Evolutionary conservation across 2,329 filamentous ascomycete species (phyloP).

Genomic region (Periconia sp.): DNA sequence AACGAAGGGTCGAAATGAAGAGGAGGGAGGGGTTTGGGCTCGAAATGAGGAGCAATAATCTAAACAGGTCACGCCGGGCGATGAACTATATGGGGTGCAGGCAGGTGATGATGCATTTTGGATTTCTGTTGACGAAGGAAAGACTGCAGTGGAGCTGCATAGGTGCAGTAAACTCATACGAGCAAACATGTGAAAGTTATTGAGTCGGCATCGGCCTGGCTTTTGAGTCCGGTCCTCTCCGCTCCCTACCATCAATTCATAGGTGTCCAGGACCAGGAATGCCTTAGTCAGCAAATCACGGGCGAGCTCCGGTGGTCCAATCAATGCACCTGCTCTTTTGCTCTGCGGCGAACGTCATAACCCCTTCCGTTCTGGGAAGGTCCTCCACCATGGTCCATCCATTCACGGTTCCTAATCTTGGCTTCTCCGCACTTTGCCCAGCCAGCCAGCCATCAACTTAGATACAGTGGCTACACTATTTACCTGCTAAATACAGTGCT

Average conservation of each 20-base stretch:
- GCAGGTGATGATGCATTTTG: neutral
- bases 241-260: too few relatives aligned
- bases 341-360: neutral
- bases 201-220: too few relatives aligned
- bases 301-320: too few relatives aligned
- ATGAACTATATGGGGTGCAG: neutral
- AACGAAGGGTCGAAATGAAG: neutral
- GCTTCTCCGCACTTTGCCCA: conserved; percentile 4
- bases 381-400: neutral
- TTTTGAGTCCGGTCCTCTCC: too few relatives aligned
- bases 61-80: neutral
- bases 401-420: neutral
- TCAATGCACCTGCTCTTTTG: neutral
- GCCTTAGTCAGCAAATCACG: neutral
- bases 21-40: neutral
- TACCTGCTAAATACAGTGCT: too few relatives aligned
- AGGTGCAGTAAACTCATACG: too few relatives aligned
- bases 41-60: neutral
- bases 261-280: too few relatives aligned
- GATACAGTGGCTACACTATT: too few relatives aligned
- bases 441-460: neutral
- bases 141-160: neutral
- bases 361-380: conserved; percentile 1
- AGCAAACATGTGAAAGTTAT: neutral
- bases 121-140: neutral